Evolutionary conservation across 1,284 basidiomycete species (phyloP).

Genomic region (Puccinia triticina): DNA sequence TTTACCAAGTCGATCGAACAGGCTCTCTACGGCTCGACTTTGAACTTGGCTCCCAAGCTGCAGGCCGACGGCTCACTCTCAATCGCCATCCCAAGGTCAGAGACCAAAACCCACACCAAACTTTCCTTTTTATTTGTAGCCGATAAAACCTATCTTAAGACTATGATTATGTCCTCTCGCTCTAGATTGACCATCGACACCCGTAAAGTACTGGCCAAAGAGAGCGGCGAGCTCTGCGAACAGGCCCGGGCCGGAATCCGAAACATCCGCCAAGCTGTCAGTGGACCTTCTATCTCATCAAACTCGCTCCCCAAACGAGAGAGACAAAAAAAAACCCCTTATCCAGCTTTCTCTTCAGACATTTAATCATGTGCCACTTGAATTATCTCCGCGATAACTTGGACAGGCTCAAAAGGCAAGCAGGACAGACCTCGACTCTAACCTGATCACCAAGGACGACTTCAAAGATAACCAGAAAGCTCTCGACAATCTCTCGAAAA

Average conservation of each 20-base stretch:
- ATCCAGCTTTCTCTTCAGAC: neutral
- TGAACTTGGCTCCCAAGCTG: slow-evolving; percentile 36
- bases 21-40: slow-evolving; percentile 24
- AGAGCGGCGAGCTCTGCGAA: slow-evolving; percentile 33
- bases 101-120: neutral
- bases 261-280: slow-evolving; percentile 38
- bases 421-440: slow-evolving; percentile 18
- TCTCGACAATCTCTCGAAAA: slow-evolving; percentile 28
- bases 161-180: neutral
- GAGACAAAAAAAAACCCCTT: neutral
- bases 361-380: neutral
- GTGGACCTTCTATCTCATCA: no score
- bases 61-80: slow-evolving; percentile 33
- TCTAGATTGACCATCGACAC: slow-evolving; percentile 20
- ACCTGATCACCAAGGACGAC: slow-evolving; percentile 44
- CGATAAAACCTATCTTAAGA: no score
- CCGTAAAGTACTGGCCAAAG: slow-evolving; percentile 14
- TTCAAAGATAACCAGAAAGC: slow-evolving; percentile 36
- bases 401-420: slow-evolving; percentile 36
- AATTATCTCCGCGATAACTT: neutral
- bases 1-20: slow-evolving; percentile 32
- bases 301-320: neutral
- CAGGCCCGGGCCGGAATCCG: slow-evolving; percentile 29
- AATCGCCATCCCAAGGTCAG: slow-evolving; percentile 34
- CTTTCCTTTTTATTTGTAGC: neutral